Evolutionary conservation across 768 basidiomycete species (phyloP).

Genomic region (Cystofilobasidium bisporidii): DNA sequence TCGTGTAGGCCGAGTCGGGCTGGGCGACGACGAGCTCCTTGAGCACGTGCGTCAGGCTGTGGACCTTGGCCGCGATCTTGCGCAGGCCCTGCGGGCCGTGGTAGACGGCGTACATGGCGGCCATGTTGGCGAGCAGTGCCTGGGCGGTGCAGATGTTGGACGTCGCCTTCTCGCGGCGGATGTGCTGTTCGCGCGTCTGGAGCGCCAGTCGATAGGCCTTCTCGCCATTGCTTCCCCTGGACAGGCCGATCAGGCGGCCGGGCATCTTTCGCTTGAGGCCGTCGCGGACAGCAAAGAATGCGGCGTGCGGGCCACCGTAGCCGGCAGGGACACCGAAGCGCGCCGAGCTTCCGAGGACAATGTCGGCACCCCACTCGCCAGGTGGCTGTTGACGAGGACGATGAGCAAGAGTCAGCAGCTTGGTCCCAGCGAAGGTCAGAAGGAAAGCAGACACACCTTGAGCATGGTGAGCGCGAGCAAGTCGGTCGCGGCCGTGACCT

Average conservation of each 20-base stretch:
- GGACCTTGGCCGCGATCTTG: constrained; percentile 82
- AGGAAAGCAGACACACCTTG: constrained; percentile 41
- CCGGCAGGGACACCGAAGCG: constrained; percentile 94
- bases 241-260: constrained; percentile 86
- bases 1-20: constrained; percentile 51
- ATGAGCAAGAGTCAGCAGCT: not conserved
- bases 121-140: constrained; percentile 96
- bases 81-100: constrained; percentile 81
- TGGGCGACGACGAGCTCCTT: constrained; percentile 55
- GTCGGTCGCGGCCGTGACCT: constrained; percentile 82
- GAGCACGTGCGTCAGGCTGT: constrained; percentile 71
- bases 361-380: constrained; percentile 97
- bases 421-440: not conserved
- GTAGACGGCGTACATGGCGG: constrained; percentile 79
- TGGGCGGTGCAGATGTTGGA: constrained; percentile 98
- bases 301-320: constrained; percentile 96
- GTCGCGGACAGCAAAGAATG: constrained; percentile 91
- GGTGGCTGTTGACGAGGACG: constrained; percentile 48
- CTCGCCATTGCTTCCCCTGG: constrained; percentile 71
- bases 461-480: constrained; percentile 84
- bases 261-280: constrained; percentile 95
- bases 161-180: constrained; percentile 94
- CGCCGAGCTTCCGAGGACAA: constrained; percentile 88
- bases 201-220: constrained; percentile 85
- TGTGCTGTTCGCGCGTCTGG: constrained; percentile 95